Evolutionary conservation across 805 yeast genomes (phyloP), one percentile per base, ranked within the genome.

Genomic region (Henningerozyma blattae): DNA sequence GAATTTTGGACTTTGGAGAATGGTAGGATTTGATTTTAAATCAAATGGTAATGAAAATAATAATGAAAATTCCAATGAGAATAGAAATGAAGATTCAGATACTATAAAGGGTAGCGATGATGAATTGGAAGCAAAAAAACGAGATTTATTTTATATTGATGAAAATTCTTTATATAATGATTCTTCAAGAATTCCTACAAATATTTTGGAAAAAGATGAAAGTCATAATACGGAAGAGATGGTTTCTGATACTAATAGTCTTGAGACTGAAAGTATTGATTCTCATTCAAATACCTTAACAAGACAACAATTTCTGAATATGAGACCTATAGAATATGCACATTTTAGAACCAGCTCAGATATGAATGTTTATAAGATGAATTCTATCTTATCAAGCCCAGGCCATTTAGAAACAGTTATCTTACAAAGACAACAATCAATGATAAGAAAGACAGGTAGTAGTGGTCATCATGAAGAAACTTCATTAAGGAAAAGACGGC

Each of bases 1-100:
- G 67, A 78, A 82, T 46, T 57, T 79, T 30, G 95, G 95, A 2
- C 69, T 81, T 34, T 78, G 77, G 56, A 65, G 75, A 40, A 56
- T 86, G 34, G 64, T 85, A 13, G 79, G 75, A 28, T 61, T 72
- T 51, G 95, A 86, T 52, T 81, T 85, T 48, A 63, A 68, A 35
- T 47, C 53, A 16, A 50, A 47, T 9, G 34, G 40, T 6, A 42
- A 46, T 17, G 36, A 40, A 18, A 51, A 50, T 5, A 40, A 44
- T 12, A 44, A 38, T 15, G 39, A 41, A 12, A 7, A 15, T 6
- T 20, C 15, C 5, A 31, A 26, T 26, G n/a, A 28, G 4, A 37
- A 18, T 22, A 10, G 27, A 1, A 34, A 34, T 33, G 20, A 28
- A 16, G 20, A 30, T 19, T 13, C 38, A 30, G 4, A 14, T n/a